These are phyloP conservation scores for Falciphora oryzae DNA, from an alignment of 2,329 filamentous ascomycete species.

Conservation along the genomic window DNA sequence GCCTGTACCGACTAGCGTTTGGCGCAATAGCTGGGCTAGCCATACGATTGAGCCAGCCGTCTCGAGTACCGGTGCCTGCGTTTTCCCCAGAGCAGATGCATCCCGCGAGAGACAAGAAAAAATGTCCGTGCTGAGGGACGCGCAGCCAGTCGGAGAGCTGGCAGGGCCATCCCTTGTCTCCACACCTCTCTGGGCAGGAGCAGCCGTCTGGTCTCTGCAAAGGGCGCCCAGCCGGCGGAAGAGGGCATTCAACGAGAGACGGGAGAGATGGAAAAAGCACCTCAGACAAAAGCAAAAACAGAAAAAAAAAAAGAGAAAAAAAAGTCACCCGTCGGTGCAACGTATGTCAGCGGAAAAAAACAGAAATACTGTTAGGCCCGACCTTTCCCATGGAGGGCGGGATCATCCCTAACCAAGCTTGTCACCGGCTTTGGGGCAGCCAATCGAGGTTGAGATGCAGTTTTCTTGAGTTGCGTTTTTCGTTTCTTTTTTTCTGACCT, in stretches of 20 bases:
- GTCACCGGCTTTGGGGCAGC: not conserved
- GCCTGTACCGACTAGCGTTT: not conserved
- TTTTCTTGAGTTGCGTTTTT: not conserved
- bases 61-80: not conserved
- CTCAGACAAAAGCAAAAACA: not conserved
- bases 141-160: not conserved
- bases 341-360: not conserved
- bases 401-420: not conserved
- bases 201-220: too few species aligned
- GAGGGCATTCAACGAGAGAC: too few species aligned
- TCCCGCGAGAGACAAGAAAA: too few species aligned
- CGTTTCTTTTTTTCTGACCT: not conserved
- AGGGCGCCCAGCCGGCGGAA: too few species aligned
- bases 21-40: not conserved
- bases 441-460: not conserved
- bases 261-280: not conserved
- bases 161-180: not conserved
- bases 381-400: not conserved
- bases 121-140: not conserved
- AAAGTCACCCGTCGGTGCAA: not conserved
- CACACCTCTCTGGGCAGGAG: too few species aligned
- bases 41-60: too few species aligned
- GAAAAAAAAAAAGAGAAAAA: not conserved
- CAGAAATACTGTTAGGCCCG: not conserved
- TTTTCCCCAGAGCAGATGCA: too few species aligned